Evolutionary conservation across 352 stramenopile species (phyloP).

Genomic region (Halophytophthora batemanensis): DNA sequence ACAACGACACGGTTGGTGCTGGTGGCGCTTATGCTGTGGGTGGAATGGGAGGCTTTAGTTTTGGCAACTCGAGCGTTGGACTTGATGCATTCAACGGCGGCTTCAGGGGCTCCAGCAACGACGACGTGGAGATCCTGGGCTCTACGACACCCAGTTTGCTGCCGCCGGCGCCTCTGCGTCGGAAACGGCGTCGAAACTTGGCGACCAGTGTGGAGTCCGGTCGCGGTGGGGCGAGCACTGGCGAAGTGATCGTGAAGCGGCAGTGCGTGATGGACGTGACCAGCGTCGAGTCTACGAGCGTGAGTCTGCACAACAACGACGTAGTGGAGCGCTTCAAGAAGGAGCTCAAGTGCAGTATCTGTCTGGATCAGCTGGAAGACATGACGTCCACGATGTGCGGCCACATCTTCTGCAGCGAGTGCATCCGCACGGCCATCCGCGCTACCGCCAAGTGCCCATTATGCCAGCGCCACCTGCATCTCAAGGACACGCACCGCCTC

Average conservation of each 20-base stretch:
- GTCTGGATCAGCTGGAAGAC: constrained; percentile 68
- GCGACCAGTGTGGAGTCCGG: constrained; percentile 1
- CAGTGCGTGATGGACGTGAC: constrained; percentile 34
- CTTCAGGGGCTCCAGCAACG: constrained; percentile 18
- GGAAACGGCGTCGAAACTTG: constrained; percentile 40
- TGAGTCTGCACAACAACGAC: constrained; percentile 77
- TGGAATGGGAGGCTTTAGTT: constrained; percentile 11
- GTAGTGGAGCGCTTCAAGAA: constrained; percentile 71
- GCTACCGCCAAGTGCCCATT: constrained; percentile 74
- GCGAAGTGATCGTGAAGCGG: constrained; percentile 18
- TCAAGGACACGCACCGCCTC: constrained; percentile 73
- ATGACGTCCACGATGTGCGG: constrained; percentile 82
- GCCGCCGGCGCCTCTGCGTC: constrained; percentile 21
- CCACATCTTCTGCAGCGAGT: constrained; percentile 77
- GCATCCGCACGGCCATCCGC: constrained; percentile 65
- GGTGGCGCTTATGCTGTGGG: background rate
- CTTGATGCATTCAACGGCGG: too few species aligned
- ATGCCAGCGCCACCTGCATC: constrained; percentile 56
- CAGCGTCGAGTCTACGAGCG: constrained; percentile 59
- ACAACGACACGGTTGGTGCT: background rate
- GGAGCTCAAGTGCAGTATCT: constrained; percentile 82
- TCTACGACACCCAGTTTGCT: constrained; percentile 5
- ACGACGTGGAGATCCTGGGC: constrained; percentile 61
- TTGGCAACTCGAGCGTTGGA: background rate
- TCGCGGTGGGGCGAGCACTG: background rate